phyloP scores from a whole-genome alignment of 2,329 filamentous ascomycete genomes.

The Fusarium albidum region DNA sequence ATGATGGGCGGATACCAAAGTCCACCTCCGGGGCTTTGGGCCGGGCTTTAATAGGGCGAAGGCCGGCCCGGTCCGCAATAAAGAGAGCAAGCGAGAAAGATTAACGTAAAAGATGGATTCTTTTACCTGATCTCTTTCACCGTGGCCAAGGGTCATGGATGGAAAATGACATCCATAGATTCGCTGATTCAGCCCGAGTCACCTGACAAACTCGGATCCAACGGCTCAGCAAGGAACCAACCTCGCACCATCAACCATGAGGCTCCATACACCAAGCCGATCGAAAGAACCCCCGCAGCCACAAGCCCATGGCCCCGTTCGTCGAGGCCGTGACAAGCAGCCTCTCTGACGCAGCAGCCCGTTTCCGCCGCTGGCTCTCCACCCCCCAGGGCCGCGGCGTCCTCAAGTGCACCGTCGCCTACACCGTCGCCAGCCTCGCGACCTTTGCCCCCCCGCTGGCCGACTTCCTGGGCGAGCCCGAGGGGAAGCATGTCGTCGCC shows the following conservation, averaged over 20 bases:
- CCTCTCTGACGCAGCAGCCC: slow-evolving; percentile 51
- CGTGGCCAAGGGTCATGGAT: too few relatives aligned
- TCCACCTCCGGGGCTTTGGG: neutral
- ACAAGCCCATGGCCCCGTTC: slow-evolving; percentile 15
- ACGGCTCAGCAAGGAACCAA: too few relatives aligned
- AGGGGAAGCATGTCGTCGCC: slow-evolving; percentile 93
- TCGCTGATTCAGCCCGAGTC: too few relatives aligned
- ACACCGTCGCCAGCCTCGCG: slow-evolving; percentile 83
- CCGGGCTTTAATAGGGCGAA: neutral
- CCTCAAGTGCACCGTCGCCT: slow-evolving; percentile 90
- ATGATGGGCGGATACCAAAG: neutral
- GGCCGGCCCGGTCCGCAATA: neutral
- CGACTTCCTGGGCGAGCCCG: slow-evolving; percentile 78
- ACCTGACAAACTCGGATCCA: too few relatives aligned
- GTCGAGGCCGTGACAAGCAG: slow-evolving; percentile 19
- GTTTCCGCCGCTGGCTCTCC: slow-evolving; percentile 64
- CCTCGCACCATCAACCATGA: slow-evolving; percentile 15
- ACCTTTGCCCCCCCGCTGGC: slow-evolving; percentile 82
- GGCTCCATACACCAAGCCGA: neutral
- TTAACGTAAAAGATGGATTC: neutral
- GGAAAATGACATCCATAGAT: too few relatives aligned
- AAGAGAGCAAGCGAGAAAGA: neutral
- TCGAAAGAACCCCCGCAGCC: neutral
- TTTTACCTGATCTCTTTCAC: too few relatives aligned
- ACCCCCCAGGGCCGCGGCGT: slow-evolving; percentile 81